Conservation (phyloP, 495 filamentous ascomycete species). For the Aspergillus avenaceus region DNA sequence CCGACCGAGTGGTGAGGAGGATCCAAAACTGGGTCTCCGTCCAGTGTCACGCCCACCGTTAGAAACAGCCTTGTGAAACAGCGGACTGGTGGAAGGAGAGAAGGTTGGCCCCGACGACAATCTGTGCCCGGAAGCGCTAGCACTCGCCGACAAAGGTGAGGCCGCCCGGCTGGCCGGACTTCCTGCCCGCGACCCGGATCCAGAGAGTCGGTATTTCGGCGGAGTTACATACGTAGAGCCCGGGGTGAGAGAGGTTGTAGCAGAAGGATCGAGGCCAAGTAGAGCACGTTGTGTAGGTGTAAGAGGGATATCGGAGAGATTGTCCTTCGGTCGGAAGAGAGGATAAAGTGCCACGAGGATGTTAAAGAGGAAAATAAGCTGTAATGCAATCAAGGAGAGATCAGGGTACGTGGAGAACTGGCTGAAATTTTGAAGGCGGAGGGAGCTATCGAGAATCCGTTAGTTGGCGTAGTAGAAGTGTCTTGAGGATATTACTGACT, state of each 20-base stretch:
- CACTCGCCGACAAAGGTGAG: conserved; percentile 46
- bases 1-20: conserved; percentile 31
- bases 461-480: not conserved
- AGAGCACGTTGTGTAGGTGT: conserved; percentile 84
- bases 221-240: conserved; percentile 71
- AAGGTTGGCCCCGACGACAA: conserved; percentile 39
- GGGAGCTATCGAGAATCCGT: conserved; percentile 12
- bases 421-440: conserved; percentile 18
- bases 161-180: conserved; percentile 50
- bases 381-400: conserved; percentile 43
- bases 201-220: conserved; percentile 77
- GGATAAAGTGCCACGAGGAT: conserved; percentile 62
- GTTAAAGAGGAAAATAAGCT: conserved; percentile 60
- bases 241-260: conserved; percentile 59
- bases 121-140: conserved; percentile 38
- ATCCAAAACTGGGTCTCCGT: conserved; percentile 61
- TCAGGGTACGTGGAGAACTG: conserved; percentile 30
- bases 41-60: conserved; percentile 45
- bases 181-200: conserved; percentile 53
- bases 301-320: conserved; percentile 83
- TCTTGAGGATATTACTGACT: conserved; percentile 27
- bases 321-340: conserved; percentile 64
- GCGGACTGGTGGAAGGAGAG: conserved; percentile 55
- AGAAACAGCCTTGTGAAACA: conserved; percentile 64
- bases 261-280: conserved; percentile 72